Base-by-base conservation (phyloP, 345 rosid species). In the Ailanthus altissimus region DNA sequence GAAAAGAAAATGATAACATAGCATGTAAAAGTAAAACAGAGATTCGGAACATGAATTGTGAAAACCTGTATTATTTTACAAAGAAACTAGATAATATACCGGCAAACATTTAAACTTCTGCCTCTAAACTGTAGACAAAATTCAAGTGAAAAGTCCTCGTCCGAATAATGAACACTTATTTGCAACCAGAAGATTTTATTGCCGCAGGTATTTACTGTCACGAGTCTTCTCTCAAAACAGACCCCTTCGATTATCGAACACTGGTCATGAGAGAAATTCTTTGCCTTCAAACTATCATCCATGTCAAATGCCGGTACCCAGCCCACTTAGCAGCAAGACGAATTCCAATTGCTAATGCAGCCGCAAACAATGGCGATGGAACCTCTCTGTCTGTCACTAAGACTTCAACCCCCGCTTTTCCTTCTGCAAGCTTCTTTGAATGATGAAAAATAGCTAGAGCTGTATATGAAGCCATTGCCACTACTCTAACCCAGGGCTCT, bases 281-380 rank as follows among this genome's bases (percentile, higher is more conserved):
- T 67, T n/a, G 51, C 23, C 18, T 18, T 90, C 84, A 94, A 36
- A 81, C 88, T 75, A 91, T 77, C 97, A 91, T 94, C 98, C 97
- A 94, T 47, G 97, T 93, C 90, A 94, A 83, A 82, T 94, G 97
- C 76, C 97, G 85, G 81, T 89, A 85, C 13, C 95, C 98, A 74
- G 90, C 99, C 97, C 96, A 90, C 81, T 89, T 90, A 49, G 97
- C 96, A 78, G 96, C 91, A 53, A 89, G 78, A n/a, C 88, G 88
- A 70, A 95, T 84, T 2, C 97, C 99, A 58, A 95, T 90, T 43
- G 98, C 94, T 57, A 95, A 80, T 5, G 94, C 98, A 13, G 89
- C 94, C 20, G 80, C 84, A 51, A 90, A 71, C 84, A 95, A 81
- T 16, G 98, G 99, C 67, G 88, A 40, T 5, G 91, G 94, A 47